A percentile compares a stretch with the other conserved stretches of the same genome.
Conservation (phyloP, 2,329 filamentous ascomycete genomes). For the Sporothrix schenckii region DNA sequence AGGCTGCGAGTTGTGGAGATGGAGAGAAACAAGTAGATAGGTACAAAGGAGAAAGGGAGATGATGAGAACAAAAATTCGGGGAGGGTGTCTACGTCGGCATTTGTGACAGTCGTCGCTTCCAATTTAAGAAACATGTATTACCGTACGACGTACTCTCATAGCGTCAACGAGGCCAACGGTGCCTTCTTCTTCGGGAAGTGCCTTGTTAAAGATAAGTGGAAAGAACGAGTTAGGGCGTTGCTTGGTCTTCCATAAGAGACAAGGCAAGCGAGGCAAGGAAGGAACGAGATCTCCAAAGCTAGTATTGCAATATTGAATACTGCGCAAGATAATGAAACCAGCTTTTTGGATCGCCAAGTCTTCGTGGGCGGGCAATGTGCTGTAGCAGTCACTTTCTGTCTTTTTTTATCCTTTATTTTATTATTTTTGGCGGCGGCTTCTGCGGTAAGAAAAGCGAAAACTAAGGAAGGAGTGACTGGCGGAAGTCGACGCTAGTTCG, state of each 20-base stretch:
- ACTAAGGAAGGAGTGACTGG: slow-evolving; percentile 30
- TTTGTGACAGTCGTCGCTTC: not conserved
- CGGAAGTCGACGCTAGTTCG: slow-evolving; percentile 18
- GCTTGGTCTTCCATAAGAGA: not conserved
- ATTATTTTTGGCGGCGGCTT: slow-evolving; percentile 25
- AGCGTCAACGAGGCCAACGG: not conserved
- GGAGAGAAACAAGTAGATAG: not conserved
- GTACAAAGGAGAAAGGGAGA: not conserved
- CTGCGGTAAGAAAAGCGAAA: slow-evolving; percentile 29
- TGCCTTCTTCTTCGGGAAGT: slow-evolving; percentile 4
- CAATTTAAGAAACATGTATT: slow-evolving; percentile 1
- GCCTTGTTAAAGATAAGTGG: not conserved
- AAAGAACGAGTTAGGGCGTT: not conserved
- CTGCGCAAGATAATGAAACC: slow-evolving; percentile 6
- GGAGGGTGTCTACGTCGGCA: not conserved
- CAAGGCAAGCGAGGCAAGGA: not conserved
- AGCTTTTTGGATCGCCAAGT: slow-evolving; percentile 3
- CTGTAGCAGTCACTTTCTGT: slow-evolving; percentile 19
- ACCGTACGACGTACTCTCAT: not conserved
- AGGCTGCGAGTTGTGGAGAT: slow-evolving; percentile 29
- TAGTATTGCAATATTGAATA: not conserved
- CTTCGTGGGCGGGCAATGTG: not conserved
- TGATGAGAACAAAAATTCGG: not conserved
- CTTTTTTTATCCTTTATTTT: not conserved
- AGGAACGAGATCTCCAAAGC: not conserved